phyloP scores from a whole-genome alignment of 257 asterid species.

The Ocimum tenuiflorum region DNA sequence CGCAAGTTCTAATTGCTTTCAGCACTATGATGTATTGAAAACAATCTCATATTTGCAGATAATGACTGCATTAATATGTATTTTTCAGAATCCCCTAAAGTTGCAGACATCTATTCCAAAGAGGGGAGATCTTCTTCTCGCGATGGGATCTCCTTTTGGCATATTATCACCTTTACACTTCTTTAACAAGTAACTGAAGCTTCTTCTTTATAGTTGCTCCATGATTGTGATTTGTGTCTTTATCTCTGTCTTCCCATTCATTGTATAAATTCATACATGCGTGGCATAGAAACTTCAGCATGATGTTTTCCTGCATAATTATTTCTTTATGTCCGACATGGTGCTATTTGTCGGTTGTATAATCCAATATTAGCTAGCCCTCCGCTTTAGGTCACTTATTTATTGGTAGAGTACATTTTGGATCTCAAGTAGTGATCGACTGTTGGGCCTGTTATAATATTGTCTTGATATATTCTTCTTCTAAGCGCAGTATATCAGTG shows the following conservation, averaged over 20 bases:
- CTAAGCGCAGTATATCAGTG: slow-evolving; percentile 62
- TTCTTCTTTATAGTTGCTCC: slow-evolving; percentile 1
- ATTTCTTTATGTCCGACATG: neutral
- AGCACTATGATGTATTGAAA: slow-evolving; percentile 8
- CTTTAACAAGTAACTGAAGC: slow-evolving; percentile 63
- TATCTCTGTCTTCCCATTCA: neutral
- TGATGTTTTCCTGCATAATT: slow-evolving; percentile 2
- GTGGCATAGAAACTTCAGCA: slow-evolving; percentile 4
- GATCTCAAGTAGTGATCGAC: neutral
- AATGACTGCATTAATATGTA: slow-evolving; percentile 9
- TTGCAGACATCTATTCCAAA: slow-evolving; percentile 48
- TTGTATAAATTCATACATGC: neutral
- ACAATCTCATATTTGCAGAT: slow-evolving; percentile 10
- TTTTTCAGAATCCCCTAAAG: slow-evolving; percentile 47
- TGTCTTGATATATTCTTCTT: slow-evolving; percentile 5
- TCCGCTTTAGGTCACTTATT: neutral
- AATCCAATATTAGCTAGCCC: neutral
- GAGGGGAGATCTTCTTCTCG: slow-evolving; percentile 81
- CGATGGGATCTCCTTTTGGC: slow-evolving; percentile 99
- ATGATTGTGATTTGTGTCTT: slow-evolving; percentile 12
- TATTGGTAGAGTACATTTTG: slow-evolving; percentile 1
- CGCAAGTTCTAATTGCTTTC: neutral
- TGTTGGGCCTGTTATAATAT: neutral
- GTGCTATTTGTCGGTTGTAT: slow-evolving; percentile 4
- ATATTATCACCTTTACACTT: slow-evolving; percentile 92